Base-by-base conservation (phyloP, 352 stramenopile species). In the Phytopythium vexans region DNA sequence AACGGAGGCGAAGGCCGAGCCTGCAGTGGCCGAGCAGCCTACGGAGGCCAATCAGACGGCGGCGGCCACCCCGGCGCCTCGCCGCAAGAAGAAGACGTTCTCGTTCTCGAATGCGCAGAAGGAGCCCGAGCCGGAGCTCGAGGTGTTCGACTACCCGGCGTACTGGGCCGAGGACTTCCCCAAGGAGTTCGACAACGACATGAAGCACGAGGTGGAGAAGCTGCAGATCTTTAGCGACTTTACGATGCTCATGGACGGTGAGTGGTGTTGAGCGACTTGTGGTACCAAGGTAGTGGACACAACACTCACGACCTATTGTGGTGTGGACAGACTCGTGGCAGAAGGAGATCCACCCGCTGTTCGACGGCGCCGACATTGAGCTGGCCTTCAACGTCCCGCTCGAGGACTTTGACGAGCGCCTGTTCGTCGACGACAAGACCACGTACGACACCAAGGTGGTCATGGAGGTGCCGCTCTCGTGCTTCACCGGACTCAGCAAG, bases 131-230 rank as follows among this genome's bases (percentile, higher is more conserved):
- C 55, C 62, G 41, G 58, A 68, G 21, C 66, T 88, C 10, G 82
- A 92, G 64, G 60, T 77, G 36, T 92, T 92, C 52, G 76, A 70
- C 7, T 78, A 89, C 66, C 82, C 82, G 3, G 72, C 76, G 44
- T 92, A 89, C 66, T 92, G 77, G 77, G 62, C 74, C 54, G 70
- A 84, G 32, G 82, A 92, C 64, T 92, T 87, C 46, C 82, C 82
- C 0, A 53, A 46, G 38, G 69, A 71, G 41, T 92, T 92, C 60
- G 77, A 87, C 54, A 69, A 91, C 47, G 64, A 58, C 21, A 92
- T 92, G 82, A 92, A 92, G 74, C 82, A 92, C 70, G 82, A 92
- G 54, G 79, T 92, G 51, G 79, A 92, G 60, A 92, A 91, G 65
- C 68, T 92, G 46, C 69, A 91, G 69, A 78, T 92, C 41, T 92